These are phyloP conservation scores for Strobilomyces confusus DNA, from an alignment of 768 basidiomycete genomes.

Conservation along the genomic window DNA sequence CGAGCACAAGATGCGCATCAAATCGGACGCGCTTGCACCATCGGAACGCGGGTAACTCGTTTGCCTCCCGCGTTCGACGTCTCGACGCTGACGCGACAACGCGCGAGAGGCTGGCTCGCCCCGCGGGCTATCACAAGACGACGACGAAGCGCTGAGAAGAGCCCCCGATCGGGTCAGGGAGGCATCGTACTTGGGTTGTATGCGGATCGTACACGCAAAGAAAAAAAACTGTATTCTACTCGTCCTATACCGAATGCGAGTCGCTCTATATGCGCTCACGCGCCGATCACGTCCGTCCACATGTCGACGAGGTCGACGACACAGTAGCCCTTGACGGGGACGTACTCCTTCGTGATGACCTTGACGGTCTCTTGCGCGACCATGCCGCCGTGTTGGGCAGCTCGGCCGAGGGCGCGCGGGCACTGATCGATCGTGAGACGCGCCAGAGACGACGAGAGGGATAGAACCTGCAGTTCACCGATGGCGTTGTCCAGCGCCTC, in stretches of 20 bases:
- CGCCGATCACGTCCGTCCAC: constrained; percentile 58
- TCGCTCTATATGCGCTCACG: constrained; percentile 10
- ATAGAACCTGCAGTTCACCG: constrained; percentile 70
- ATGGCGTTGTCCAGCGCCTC: constrained; percentile 56
- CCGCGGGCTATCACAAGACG: too few species aligned
- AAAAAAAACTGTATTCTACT: neutral
- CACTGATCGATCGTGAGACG: constrained; percentile 39
- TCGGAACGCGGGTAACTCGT: too few species aligned
- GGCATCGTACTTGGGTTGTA: too few species aligned
- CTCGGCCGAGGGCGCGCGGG: constrained; percentile 76
- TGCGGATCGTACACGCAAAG: neutral
- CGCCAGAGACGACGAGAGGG: neutral
- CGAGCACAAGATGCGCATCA: too few species aligned
- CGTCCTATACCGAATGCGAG: neutral
- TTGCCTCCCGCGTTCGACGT: too few species aligned
- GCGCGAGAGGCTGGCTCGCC: too few species aligned
- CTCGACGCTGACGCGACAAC: too few species aligned
- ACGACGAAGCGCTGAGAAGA: too few species aligned
- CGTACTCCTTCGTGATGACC: constrained; percentile 92
- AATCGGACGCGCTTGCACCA: too few species aligned
- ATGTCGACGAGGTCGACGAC: constrained; percentile 81
- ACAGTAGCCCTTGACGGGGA: constrained; percentile 83
- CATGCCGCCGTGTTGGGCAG: constrained; percentile 92
- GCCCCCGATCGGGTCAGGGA: too few species aligned
- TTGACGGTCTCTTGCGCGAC: constrained; percentile 98